Evolutionary conservation across 257 asterid species (phyloP).

Genomic region (Scutellaria barbata): DNA sequence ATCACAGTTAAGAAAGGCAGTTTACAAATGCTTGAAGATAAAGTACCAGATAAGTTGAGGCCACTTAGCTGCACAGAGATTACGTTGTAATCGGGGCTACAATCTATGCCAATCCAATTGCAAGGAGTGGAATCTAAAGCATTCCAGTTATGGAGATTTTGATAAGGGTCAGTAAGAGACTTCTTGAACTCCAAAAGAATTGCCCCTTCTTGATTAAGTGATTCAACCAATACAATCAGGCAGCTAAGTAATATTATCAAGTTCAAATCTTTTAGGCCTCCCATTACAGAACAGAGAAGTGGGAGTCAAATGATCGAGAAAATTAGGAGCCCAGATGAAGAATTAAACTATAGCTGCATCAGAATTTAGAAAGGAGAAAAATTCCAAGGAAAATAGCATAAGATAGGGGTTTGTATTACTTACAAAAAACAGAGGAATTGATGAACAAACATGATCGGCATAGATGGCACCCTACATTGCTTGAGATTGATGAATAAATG

Average conservation of each 20-base stretch:
- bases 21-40: constrained; percentile 61
- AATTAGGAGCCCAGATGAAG: not conserved
- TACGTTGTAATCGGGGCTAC: constrained; percentile 49
- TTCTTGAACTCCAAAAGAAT: constrained; percentile 68
- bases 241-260: constrained; percentile 44
- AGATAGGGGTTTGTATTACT: constrained; percentile 25
- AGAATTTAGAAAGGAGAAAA: not conserved
- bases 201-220: constrained; percentile 68
- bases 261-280: constrained; percentile 43
- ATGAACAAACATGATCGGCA: no score
- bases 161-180: constrained; percentile 57
- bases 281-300: constrained; percentile 49
- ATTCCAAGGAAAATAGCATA: constrained; percentile 8
- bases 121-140: constrained; percentile 59
- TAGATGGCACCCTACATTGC: constrained; percentile 32
- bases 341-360: not conserved
- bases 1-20: constrained; percentile 60
- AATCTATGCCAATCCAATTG: constrained; percentile 70
- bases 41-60: constrained; percentile 66
- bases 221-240: constrained; percentile 46
- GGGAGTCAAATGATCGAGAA: not conserved
- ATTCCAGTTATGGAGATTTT: constrained; percentile 71
- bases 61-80: constrained; percentile 54
- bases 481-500: not conserved
- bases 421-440: constrained; percentile 29